A percentile compares a stretch with the other conserved stretches of the same genome.
These are phyloP conservation scores for Rhynchospora pubera DNA, from an alignment of 176 grass and related monocot genomes.

Conservation along the genomic window DNA sequence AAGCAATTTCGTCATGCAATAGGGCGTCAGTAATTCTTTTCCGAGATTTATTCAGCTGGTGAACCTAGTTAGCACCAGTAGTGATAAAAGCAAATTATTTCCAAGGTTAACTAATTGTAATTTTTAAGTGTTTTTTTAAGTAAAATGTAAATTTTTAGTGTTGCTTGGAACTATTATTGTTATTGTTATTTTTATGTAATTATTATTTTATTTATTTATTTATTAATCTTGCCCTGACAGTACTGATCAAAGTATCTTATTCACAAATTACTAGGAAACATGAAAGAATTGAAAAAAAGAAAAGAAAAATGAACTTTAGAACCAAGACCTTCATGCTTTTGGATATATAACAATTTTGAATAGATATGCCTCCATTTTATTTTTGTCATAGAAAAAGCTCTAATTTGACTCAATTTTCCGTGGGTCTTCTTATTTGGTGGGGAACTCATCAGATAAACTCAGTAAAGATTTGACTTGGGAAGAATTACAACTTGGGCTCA, in stretches of 20 bases:
- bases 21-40: slow-evolving; percentile 9
- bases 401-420: background rate
- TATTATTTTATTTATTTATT: too few relatives aligned
- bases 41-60: background rate
- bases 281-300: background rate
- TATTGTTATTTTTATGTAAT: too few relatives aligned
- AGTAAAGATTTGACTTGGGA: slow-evolving; percentile 58
- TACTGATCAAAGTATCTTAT: background rate
- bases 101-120: background rate
- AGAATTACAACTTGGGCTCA: background rate
- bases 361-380: slow-evolving; percentile 19
- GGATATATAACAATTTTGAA: background rate
- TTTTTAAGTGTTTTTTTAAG: too few relatives aligned
- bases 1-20: slow-evolving; percentile 59
- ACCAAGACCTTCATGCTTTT: background rate
- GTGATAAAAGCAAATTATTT: background rate
- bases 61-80: background rate
- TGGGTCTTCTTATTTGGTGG: slow-evolving; percentile 61
- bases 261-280: background rate
- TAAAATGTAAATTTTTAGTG: too few relatives aligned
- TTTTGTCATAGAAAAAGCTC: background rate
- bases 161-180: background rate
- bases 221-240: too few relatives aligned
- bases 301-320: background rate
- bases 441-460: slow-evolving; percentile 20